Evolutionary conservation across 371 early-diverging fungal genomes (phyloP).

Genomic region (Mortierella sp.): DNA sequence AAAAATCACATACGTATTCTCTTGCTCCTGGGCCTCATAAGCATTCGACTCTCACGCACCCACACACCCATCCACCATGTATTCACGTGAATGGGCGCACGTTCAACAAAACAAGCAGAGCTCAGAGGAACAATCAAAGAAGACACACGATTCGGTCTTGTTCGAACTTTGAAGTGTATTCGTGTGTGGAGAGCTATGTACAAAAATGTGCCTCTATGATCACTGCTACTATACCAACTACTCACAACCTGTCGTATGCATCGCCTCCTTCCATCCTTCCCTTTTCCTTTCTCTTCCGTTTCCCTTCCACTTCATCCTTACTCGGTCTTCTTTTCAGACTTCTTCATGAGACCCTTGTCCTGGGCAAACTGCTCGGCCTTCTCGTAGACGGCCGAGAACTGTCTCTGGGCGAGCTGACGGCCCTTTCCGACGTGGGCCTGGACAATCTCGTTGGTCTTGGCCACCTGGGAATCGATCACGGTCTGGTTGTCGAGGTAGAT

Average conservation of each 20-base stretch:
- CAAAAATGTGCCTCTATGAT: too few relatives aligned
- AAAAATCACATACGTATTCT: background rate
- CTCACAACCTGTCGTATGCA: constrained; percentile 2
- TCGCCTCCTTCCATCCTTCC: constrained; percentile 11
- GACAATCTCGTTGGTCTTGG: constrained; percentile 44
- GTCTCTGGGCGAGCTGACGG: constrained; percentile 28
- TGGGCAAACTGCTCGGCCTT: constrained; percentile 39
- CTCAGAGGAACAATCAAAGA: too few relatives aligned
- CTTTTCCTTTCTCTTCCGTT: background rate
- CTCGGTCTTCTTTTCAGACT: constrained; percentile 41
- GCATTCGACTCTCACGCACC: background rate
- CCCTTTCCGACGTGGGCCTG: constrained; percentile 36
- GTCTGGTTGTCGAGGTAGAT: constrained; percentile 66
- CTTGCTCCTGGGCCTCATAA: background rate
- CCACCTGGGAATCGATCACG: constrained; percentile 64
- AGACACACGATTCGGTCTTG: too few relatives aligned
- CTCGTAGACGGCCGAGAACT: constrained; percentile 23
- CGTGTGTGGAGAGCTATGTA: too few relatives aligned
- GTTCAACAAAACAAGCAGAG: too few relatives aligned
- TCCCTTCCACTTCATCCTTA: background rate
- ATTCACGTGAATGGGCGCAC: too few relatives aligned
- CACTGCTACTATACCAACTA: background rate
- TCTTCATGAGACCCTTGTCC: constrained; percentile 40
- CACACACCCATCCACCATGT: constrained; percentile 5
- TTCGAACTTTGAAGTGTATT: too few relatives aligned